These are phyloP conservation scores for Pseudonitzschia delicatissima DNA, from an alignment of 108 stramenopile genomes.

Conservation along the genomic window DNA sequence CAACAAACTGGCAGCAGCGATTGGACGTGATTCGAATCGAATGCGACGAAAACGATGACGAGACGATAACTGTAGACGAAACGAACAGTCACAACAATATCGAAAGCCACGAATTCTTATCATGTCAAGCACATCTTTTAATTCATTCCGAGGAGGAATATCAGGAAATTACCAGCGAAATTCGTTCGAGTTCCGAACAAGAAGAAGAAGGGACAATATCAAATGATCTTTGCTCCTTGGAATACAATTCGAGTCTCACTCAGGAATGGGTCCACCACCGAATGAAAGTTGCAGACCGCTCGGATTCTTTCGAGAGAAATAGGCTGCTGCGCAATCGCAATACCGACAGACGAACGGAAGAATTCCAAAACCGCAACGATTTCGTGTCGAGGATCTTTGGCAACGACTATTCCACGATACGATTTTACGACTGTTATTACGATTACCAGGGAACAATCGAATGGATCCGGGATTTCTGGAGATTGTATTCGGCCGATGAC, in stretches of 20 bases:
- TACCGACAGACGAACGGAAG: too few relatives aligned
- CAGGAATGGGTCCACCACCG: background rate
- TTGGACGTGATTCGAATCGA: background rate
- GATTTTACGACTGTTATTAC: conserved; percentile 1
- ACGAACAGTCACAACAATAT: background rate
- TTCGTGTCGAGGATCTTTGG: too few relatives aligned
- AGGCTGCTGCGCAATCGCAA: too few relatives aligned
- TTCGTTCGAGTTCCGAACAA: background rate
- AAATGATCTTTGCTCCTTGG: background rate
- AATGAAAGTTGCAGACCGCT: background rate
- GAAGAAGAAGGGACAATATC: background rate
- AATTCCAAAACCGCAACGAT: too few relatives aligned
- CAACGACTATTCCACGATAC: conserved; percentile 7
- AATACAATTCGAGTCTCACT: background rate
- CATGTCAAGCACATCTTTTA: conserved; percentile 1
- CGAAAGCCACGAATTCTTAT: background rate
- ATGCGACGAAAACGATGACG: background rate
- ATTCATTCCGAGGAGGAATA: background rate
- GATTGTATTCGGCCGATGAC: background rate
- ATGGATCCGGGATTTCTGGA: conserved; percentile 4
- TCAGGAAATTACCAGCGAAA: background rate
- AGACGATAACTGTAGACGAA: background rate
- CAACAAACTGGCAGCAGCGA: background rate
- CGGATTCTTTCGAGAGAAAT: too few relatives aligned
- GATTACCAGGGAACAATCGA: conserved; percentile 15